Base-by-base conservation (phyloP, 495 filamentous ascomycete genomes). In the Aspergillus leporis region DNA sequence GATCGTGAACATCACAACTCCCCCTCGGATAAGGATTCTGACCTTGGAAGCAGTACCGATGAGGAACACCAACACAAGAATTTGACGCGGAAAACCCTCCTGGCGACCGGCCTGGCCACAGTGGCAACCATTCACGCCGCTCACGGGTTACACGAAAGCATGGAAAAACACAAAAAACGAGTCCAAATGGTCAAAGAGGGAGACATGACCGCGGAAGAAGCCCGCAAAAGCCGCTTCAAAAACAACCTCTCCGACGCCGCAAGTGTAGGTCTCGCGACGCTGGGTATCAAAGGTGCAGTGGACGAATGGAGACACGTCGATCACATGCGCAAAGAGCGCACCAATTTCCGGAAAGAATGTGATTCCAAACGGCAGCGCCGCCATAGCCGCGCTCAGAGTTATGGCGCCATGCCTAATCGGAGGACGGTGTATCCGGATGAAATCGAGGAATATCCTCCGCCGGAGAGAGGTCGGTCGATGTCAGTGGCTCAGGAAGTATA, bases 41-140 rank as follows among this genome's bases (percentile, higher is more conserved):
- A 85, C 79, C 74, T 87, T 58, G 88, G 86, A 61, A 84, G 85
- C 68, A 91, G 88, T 72, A 86, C 87, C 64, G 90, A 91, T 65
- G 90, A 96, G 70, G 86, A 87, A 66, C 83, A 87, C 65, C 77
- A 82, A 60, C 79, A 81, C 23, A 92, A 86, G 75, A 91, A 92
- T 71, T 83, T 93, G 81, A 85, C 85, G 79, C 85, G 88, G 73
- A 93, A 95, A 73, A 88, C 92, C 81, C 71, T 93, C 67, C 64
- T 96, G 59, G 92, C 91, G 49, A 86, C 90, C 48, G 90, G 92
- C 43, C 73, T 97, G 62, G 92, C 92, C 32, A 87, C 87, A 53
- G 88, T 95, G 58, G 92, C 92, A 55, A 94, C 92, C 38, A 91
- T 96, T 60, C 92, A 95, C 74, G 91, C 91, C 48, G 90, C 88